Base-by-base conservation (phyloP, 2,329 filamentous ascomycete species). In the Colletotrichum filicis region DNA sequence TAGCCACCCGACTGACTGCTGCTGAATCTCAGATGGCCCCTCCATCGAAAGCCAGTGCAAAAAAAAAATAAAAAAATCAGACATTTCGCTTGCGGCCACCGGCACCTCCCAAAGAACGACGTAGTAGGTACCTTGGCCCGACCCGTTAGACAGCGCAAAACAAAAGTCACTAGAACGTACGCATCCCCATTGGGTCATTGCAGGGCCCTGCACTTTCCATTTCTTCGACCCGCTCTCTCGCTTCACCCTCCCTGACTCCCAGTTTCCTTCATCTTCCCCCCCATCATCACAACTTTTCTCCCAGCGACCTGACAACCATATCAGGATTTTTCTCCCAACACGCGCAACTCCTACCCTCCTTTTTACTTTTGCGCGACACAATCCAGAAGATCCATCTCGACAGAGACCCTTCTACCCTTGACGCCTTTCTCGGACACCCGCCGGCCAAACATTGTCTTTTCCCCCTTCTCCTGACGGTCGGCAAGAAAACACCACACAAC, bases 181-280 rank as follows among this genome's bases (percentile, higher is more conserved):
- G 22, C 56, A 42, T 52, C 62, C 62, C 59, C 42, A 42, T 65
- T 53, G 28, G 67, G 68, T 58, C 66, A 26, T 59, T 42, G 63
- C 52, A 67, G 58, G 67, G 67, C 60, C 71, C 46, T 67, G 62
- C 70, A 66, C 65, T 73, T 73, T 65, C 63, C 63, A 66, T 74
- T 72, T 74, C 71, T 66, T 66, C 62, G 68, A 72, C 71, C 71
- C 70, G 66, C 70, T 73, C 66, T 70, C 66, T 73, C 66, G 60
- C 70, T 65, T 64, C 60, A 65, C 46, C 55, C 65, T 62, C 68
- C 66, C 70, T 67, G 55, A 63, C 63, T 59, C 28, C 26, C 57
- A 60, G 22, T 60, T 67, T 74, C 60, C 70, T 62, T 49, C 68
- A 49, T 63, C 58, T 63, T 69, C 68, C 63, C 57, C 68, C 68